Percentiles rank a stretch among this genome's conserved stretches.
phyloP scores from a whole-genome alignment of 2,329 filamentous ascomycete species.

The Neofusicoccum umdonicola region DNA sequence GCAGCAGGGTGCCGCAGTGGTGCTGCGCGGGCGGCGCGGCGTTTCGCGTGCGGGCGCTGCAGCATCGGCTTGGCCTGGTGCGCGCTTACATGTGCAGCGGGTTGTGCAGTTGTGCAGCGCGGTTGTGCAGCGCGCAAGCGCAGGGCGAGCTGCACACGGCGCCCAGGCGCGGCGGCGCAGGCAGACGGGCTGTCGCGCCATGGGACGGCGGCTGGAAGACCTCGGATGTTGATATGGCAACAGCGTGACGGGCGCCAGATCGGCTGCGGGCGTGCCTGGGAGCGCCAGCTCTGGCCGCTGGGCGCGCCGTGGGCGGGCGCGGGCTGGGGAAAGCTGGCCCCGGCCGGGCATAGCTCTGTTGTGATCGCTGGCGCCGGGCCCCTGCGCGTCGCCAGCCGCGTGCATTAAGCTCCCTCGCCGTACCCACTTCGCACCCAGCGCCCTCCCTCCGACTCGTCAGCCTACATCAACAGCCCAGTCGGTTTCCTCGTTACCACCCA shows the following conservation, averaged over 20 bases:
- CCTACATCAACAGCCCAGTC: conserved; percentile 32
- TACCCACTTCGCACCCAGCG: conserved; percentile 12
- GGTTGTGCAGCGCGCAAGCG: not conserved
- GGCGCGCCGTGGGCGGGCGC: not conserved
- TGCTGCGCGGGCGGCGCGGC: not conserved
- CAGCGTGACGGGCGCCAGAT: conserved; percentile 12
- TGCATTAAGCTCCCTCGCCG: conserved; percentile 16
- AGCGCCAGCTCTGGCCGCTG: conserved; percentile 8
- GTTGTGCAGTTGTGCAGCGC: conserved; percentile 1
- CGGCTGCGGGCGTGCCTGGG: conserved; percentile 11
- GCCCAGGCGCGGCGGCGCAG: not conserved
- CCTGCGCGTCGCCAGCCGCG: conserved; percentile 15
- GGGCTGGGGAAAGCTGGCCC: conserved; percentile 15
- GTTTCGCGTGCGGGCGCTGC: conserved; percentile 9
- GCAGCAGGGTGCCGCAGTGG: not conserved
- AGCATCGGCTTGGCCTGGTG: not conserved
- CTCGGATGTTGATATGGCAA: conserved; percentile 14
- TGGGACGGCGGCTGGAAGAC: not conserved
- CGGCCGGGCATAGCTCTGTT: conserved; percentile 10
- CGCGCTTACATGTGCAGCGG: not conserved
- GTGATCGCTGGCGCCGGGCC: conserved; percentile 4
- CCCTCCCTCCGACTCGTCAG: conserved; percentile 29
- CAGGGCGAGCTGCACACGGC: not conserved
- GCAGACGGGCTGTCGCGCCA: not conserved
- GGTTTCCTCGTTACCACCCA: conserved; percentile 24